Evolutionary conservation across 2,329 filamentous ascomycete species (phyloP), one percentile per base, ranked within the genome.

Genomic region (Pseudocercospora fuligena): DNA sequence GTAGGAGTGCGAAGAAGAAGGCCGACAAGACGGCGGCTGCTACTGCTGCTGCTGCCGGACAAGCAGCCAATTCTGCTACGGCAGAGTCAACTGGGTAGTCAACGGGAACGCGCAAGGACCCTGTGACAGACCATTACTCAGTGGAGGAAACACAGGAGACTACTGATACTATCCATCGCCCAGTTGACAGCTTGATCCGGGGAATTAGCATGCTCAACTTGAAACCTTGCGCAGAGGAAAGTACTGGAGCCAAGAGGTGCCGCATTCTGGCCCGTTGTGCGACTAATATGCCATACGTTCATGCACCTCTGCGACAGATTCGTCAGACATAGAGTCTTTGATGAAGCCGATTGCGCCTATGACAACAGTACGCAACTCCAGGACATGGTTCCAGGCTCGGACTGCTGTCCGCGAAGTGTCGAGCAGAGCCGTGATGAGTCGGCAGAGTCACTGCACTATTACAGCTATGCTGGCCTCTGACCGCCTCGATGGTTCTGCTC

Each of bases 261-360:
- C 0, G 85, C 87, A 2, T 93, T 94, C 73, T 98, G 94, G 94
- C 84, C 86, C 5, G 83, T 97, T 21, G 89, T 95, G 6, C 87
- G 88, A 27, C 88, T 90, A 0, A 84, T 97, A 21, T 89, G 93
- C 72, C 86, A 87, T 31, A 88, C 89, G 64, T 82, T 97, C 14
- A 80, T 89, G 66, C 89, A 93, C 65, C 86, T 97, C 2, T 93
- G 93, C 0, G 86, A 86, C 3, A 83, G 97, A 0, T 97, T 94
- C 72, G 88, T 90, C 0, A 90, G 97, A 70, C 87, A 95, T 69
- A 95, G 95, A 31, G 87, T 97, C 80, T 92, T 93, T 70, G 89
- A 92, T 67, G 94, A 98, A 77, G 94, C 94, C 1, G 81, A 94
- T 0, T 95, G 94, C 76, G 96, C 97, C 72, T 90, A 90, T 1